These are phyloP conservation scores for Barnettozyma populi DNA, from an alignment of 805 yeast species.

Conservation along the genomic window DNA sequence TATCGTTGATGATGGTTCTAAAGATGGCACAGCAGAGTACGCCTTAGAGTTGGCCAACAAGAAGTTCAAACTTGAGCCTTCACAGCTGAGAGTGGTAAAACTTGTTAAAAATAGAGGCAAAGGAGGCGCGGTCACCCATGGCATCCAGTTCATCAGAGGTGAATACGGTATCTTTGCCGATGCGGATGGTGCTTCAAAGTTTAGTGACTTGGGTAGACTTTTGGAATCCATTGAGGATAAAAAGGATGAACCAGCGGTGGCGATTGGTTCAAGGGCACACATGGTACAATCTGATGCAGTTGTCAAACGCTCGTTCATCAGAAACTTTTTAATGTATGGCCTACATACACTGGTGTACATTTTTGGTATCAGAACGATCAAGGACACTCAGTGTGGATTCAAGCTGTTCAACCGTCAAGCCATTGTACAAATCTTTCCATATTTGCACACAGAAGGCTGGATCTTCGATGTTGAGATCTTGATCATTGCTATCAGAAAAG, in stretches of 20 bases:
- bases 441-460: constrained; percentile 96
- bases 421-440: constrained; percentile 65
- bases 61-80: constrained; percentile 45
- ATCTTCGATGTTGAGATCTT: constrained; percentile 94
- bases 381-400: constrained; percentile 97
- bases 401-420: constrained; percentile 80
- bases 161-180: constrained; percentile 80
- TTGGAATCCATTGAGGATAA: constrained; percentile 33
- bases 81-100: constrained; percentile 62
- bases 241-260: constrained; percentile 46
- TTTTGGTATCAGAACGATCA: constrained; percentile 81
- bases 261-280: constrained; percentile 93
- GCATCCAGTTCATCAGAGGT: constrained; percentile 73
- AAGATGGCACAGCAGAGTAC: constrained; percentile 69
- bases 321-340: constrained; percentile 91
- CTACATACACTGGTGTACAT: constrained; percentile 79
- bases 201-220: constrained; percentile 59
- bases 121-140: constrained; percentile 96
- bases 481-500: constrained; percentile 69
- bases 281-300: constrained; percentile 96
- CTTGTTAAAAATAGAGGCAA: constrained; percentile 82
- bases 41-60: constrained; percentile 55
- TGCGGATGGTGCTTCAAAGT: constrained; percentile 94
- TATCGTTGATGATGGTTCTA: constrained; percentile 89
- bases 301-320: constrained; percentile 81